A percentile compares a stretch with the other conserved stretches of the same genome.
These are phyloP conservation scores for Spergularia bocconei DNA, from an alignment of 148 eudicot species.

Conservation along the genomic window DNA sequence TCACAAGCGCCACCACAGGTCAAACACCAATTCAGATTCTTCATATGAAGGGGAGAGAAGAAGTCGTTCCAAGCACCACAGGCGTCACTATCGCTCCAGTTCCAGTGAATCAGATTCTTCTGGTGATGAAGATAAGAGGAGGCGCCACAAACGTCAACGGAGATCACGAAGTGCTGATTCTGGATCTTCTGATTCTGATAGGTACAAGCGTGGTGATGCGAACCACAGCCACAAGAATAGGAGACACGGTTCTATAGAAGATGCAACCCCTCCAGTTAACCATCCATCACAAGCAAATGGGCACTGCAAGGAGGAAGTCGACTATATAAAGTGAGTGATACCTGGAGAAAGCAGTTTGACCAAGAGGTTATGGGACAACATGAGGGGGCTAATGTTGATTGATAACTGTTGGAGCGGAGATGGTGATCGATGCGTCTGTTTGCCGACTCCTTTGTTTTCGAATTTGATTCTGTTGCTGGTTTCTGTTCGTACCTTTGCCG, in stretches of 20 bases:
- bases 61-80: conserved; percentile 42
- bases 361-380: conserved; percentile 1
- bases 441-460: background rate
- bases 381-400: background rate
- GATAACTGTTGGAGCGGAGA: background rate
- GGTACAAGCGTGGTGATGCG: conserved; percentile 24
- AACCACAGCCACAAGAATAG: conserved; percentile 16
- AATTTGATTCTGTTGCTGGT: too few species aligned
- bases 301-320: background rate
- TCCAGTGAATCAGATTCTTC: conserved; percentile 39
- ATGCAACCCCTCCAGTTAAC: background rate
- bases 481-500: too few species aligned
- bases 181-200: conserved; percentile 42
- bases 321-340: background rate
- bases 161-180: conserved; percentile 37
- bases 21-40: conserved; percentile 37
- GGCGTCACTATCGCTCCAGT: conserved; percentile 34
- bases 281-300: conserved; percentile 4
- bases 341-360: conserved; percentile 1
- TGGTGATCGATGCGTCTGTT: background rate
- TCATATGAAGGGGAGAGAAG: conserved; percentile 39
- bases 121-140: conserved; percentile 40
- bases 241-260: conserved; percentile 1
- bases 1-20: conserved; percentile 43
- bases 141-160: conserved; percentile 41